Evolutionary conservation across 768 basidiomycete genomes (phyloP).

Genomic region (Rhodosporidiobolus sp.): DNA sequence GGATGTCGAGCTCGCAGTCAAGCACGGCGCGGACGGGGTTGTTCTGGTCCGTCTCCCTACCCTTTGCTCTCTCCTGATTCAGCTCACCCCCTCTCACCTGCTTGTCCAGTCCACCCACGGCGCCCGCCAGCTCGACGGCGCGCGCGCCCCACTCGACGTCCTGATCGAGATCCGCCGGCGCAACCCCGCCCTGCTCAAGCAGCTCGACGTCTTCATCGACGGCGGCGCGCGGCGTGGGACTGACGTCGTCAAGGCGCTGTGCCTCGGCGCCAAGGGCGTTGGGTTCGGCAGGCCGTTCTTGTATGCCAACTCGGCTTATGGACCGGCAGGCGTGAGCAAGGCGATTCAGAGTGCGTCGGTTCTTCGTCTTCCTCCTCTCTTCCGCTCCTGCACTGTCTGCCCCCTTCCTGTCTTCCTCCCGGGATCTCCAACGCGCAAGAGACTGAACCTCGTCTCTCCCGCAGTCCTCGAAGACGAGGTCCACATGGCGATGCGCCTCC

Average conservation of each 20-base stretch:
- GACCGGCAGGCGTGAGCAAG: conserved; percentile 45
- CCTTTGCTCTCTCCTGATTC: neutral
- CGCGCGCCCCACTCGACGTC: conserved; percentile 69
- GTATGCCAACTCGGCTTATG: conserved; percentile 58
- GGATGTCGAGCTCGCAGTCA: conserved; percentile 25
- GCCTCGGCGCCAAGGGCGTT: conserved; percentile 72
- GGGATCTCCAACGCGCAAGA: too few relatives aligned
- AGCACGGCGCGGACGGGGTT: conserved; percentile 27
- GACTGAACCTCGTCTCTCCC: neutral
- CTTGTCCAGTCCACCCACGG: conserved; percentile 46
- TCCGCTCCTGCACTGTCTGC: too few relatives aligned
- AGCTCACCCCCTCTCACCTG: neutral
- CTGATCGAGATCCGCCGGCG: conserved; percentile 50
- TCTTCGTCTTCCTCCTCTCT: neutral
- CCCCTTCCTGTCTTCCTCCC: neutral
- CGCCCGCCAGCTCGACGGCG: conserved; percentile 72
- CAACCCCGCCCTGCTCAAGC: conserved; percentile 50
- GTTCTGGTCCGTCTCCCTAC: conserved; percentile 7
- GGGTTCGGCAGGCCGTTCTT: conserved; percentile 81
- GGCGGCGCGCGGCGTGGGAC: conserved; percentile 55
- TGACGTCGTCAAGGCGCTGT: conserved; percentile 54
- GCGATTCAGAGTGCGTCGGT: conserved; percentile 42
- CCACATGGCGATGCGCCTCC: conserved; percentile 49
- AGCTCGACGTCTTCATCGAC: conserved; percentile 53
- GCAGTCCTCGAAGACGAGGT: conserved; percentile 51